Evolutionary conservation across 75 land plant species (phyloP), one percentile per base, ranked within the genome.

Genomic region (Pseudotsuga menziesii): DNA sequence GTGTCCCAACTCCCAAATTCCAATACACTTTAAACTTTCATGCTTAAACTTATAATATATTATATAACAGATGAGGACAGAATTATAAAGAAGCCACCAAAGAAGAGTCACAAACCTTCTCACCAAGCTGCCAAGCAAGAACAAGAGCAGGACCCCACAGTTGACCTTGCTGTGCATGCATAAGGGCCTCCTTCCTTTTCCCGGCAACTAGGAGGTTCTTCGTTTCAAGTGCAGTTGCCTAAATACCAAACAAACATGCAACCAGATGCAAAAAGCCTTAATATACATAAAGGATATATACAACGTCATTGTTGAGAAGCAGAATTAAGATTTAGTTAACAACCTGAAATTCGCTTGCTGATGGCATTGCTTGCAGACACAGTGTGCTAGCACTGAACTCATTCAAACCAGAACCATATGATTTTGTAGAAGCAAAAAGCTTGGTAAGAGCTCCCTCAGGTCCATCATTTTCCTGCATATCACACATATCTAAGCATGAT

Each of bases 61-160:
- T 36, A 17, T 41, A 66, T 5, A 20, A 66, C 11, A 66, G 20
- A 26, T 39, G 7, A n/a, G 17, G 29, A 5, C 25, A 44, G 13
- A 29, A 76, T 61, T 69, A 62, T 35, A 58, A 23, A 23, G 29
- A 74, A 62, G 4, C 27, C 69, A 39, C 27, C 25, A 22, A 78
- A 20, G 48, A 56, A 73, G 16, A 52, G 44, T 32, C 75, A 80
- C 76, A 36, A 67, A 90, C 97, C 94, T 94, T 85, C 52, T 92
- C 88, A 71, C 99, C 99, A 59, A 94, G 95, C 78, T 92, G 93
- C 72, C 89, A 82, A 22, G 99, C 99, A 82, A 97, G 89, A 83
- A 94, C 83, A 61, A 97, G 88, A 56, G 99, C 99, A 83, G 86
- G 94, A n/a, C 95, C 93, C 99, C 99, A 97, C 61, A 94, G 72